Conservation (phyloP, 208 protist species). For the Endotrypanum monterogeii region DNA sequence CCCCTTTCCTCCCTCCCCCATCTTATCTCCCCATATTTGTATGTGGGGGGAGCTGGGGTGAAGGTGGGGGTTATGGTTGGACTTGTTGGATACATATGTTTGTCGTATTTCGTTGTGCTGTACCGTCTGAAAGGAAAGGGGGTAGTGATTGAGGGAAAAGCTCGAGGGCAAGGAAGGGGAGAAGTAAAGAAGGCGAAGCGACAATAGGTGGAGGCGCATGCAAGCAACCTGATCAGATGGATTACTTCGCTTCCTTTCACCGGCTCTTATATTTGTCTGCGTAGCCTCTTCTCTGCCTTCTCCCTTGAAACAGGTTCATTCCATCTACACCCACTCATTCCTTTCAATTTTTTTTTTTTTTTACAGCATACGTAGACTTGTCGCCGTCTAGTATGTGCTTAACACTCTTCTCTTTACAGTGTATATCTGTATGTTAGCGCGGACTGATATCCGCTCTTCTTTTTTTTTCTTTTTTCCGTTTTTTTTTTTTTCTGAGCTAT, state of each 20-base stretch:
- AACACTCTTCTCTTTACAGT: not conserved
- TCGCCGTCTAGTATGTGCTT: constrained; percentile 2
- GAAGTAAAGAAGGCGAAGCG: no score
- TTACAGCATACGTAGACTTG: no score
- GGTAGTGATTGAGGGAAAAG: not conserved
- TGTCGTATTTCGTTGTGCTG: not conserved
- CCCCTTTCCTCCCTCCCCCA: not conserved
- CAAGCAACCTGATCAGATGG: no score
- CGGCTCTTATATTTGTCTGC: not conserved
- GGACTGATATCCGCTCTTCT: not conserved
- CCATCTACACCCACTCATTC: not conserved
- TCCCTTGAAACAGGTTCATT: no score
- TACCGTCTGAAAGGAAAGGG: constrained; percentile 1
- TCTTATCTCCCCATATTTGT: not conserved
- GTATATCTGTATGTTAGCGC: not conserved
- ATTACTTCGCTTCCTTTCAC: not conserved
- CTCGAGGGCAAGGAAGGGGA: no score
- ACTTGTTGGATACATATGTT: not conserved
- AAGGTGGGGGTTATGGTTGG: no score
- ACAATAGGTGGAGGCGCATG: no score
- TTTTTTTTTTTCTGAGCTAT: not conserved
- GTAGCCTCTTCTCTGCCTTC: not conserved
- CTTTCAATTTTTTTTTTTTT: constrained; percentile 2
- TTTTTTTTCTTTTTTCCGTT: constrained; percentile 8
- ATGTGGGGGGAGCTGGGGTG: no score